Conservation (phyloP, 192 early-diverging fungal species). For the Mortierella hygrophila region DNA sequence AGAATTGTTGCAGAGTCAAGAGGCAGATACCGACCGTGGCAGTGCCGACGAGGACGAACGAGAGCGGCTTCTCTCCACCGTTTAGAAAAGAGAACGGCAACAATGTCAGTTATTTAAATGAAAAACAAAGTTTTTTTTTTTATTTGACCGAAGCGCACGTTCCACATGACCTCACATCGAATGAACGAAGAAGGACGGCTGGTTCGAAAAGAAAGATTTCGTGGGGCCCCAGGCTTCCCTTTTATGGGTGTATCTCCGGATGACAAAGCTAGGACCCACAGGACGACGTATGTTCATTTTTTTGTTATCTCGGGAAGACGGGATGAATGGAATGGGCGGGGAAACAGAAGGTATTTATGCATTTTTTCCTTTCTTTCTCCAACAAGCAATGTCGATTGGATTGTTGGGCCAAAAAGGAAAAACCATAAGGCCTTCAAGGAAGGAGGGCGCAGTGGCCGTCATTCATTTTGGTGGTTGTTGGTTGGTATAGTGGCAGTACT, state of each 20-base stretch:
- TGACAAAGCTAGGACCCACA: background rate
- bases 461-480: background rate
- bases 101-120: background rate
- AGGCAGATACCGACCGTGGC: background rate
- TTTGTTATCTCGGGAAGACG: background rate
- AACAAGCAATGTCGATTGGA: background rate
- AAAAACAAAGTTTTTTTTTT: background rate
- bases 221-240: background rate
- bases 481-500: background rate
- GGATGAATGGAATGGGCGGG: background rate
- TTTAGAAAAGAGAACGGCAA: background rate
- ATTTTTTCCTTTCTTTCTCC: background rate
- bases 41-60: constrained; percentile 13
- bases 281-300: background rate
- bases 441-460: background rate
- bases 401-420: constrained; percentile 7
- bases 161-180: background rate
- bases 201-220: background rate
- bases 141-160: background rate
- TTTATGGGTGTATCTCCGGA: background rate
- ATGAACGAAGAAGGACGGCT: no score
- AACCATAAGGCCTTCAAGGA: constrained; percentile 1
- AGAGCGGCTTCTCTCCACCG: constrained; percentile 23
- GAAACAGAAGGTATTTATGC: background rate
- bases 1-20: constrained; percentile 20